A percentile compares a stretch with the other conserved stretches of the same genome.
These are phyloP conservation scores for Salix dunnii DNA, from an alignment of 345 rosid genomes.

Conservation along the genomic window DNA sequence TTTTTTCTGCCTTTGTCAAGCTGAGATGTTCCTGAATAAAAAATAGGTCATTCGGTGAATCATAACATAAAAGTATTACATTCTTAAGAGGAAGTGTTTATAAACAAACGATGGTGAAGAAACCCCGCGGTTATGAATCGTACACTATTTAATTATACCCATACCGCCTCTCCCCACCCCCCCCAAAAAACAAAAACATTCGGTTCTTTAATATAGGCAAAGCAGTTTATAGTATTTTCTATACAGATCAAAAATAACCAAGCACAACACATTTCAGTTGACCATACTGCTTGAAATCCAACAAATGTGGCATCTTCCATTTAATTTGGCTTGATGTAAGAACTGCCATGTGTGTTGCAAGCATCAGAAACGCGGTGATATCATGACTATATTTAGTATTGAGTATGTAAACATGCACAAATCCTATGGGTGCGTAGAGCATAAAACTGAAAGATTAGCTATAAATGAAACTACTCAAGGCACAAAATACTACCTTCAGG, in stretches of 20 bases:
- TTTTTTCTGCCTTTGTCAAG: constrained; percentile 67
- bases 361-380: background rate
- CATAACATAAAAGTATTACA: background rate
- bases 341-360: background rate
- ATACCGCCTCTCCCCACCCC: background rate
- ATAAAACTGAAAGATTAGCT: background rate
- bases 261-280: background rate
- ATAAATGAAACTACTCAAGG: background rate
- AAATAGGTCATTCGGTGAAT: background rate
- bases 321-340: background rate
- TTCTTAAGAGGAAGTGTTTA: background rate
- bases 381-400: background rate
- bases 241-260: background rate
- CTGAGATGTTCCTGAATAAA: constrained; percentile 61
- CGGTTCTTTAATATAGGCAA: background rate
- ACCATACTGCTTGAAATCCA: background rate
- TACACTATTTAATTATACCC: background rate
- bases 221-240: background rate
- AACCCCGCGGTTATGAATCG: background rate
- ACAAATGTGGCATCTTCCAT: background rate
- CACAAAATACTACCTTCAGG: constrained; percentile 54
- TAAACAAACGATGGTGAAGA: background rate
- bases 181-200: background rate
- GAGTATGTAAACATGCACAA: background rate
- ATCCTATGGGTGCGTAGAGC: background rate